phyloP scores from a whole-genome alignment of 148 eudicot species.

The Camellia sinensis region DNA sequence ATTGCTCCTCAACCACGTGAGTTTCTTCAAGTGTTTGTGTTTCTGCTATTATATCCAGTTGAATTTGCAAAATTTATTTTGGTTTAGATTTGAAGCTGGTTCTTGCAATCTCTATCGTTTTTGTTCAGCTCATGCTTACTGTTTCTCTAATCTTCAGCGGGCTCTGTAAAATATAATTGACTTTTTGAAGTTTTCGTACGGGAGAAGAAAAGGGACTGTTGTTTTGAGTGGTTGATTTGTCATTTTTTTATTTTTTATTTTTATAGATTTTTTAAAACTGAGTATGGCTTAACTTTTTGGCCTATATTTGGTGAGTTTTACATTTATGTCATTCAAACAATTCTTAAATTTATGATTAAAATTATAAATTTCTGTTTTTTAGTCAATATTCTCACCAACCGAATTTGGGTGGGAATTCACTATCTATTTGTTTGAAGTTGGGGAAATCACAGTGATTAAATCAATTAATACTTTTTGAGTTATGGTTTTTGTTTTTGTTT shows the following conservation, averaged over 20 bases:
- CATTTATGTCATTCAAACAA: too few relatives aligned
- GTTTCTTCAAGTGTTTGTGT: background rate
- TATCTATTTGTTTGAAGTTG: background rate
- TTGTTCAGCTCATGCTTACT: background rate
- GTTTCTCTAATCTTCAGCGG: background rate
- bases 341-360: background rate
- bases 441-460: background rate
- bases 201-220: background rate
- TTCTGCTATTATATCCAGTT: too few relatives aligned
- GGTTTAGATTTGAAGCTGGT: background rate
- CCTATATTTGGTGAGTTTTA: too few relatives aligned
- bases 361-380: background rate
- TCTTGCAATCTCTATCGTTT: background rate
- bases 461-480: background rate
- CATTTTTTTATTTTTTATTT: background rate
- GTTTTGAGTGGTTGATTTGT: background rate
- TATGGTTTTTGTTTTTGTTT: background rate
- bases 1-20: constrained; percentile 81
- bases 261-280: too few relatives aligned
- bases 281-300: too few relatives aligned
- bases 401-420: background rate
- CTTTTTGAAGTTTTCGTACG: background rate
- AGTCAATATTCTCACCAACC: background rate
- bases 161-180: background rate
- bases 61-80: background rate